phyloP scores from a whole-genome alignment of 164 flowering plant species.

The Houttuynia cordata region DNA sequence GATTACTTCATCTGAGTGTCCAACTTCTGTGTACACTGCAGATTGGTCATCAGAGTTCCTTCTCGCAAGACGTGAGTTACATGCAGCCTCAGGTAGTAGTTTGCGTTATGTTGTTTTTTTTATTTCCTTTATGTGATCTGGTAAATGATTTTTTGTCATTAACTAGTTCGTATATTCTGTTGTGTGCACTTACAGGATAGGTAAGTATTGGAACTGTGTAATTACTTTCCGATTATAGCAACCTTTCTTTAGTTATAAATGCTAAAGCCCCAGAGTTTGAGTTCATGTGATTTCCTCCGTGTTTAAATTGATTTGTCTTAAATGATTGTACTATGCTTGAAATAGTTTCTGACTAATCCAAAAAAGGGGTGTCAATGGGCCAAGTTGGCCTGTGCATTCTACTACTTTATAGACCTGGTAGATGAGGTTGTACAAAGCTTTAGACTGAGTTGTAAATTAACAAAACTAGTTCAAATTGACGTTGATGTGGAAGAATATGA shows the following conservation, averaged over 20 bases:
- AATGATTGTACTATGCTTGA: no score
- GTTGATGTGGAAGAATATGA: no score
- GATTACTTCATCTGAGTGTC: background rate
- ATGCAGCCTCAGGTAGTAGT: slow-evolving; percentile 18
- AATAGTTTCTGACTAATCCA: no score
- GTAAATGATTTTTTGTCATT: background rate
- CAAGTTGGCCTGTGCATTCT: no score
- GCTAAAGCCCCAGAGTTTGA: background rate
- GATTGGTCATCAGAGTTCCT: slow-evolving; percentile 19
- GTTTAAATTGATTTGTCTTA: background rate
- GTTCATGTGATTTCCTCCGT: background rate
- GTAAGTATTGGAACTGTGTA: background rate
- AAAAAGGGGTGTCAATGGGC: no score
- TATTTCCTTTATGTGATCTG: background rate
- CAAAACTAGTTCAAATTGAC: no score
- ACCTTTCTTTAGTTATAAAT: background rate
- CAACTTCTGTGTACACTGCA: slow-evolving; percentile 1
- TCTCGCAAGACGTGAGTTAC: slow-evolving; percentile 13
- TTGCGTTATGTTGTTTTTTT: background rate
- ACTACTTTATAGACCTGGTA: no score
- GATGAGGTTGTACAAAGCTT: no score
- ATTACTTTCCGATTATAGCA: background rate
- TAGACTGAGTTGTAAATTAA: no score
- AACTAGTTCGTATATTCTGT: no score
- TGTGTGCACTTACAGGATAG: no score